A percentile compares a stretch with the other conserved stretches of the same genome.
Evolutionary conservation across 1,284 basidiomycete species (phyloP).

Genomic region (Leucoagaricus sp.): DNA sequence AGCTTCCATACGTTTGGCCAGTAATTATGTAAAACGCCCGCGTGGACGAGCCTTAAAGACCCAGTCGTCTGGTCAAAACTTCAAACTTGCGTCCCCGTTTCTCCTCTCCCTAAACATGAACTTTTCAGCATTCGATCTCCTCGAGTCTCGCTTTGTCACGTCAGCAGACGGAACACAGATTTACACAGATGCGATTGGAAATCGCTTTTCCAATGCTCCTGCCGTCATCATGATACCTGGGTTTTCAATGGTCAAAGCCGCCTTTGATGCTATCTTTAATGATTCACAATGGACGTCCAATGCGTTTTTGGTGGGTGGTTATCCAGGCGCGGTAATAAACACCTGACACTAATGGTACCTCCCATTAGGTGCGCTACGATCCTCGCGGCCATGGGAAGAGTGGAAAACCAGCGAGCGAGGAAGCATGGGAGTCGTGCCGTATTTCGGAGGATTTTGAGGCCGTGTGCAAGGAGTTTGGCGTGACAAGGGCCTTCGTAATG

Average conservation of each 20-base stretch:
- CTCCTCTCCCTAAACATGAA: background rate
- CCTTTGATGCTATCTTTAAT: slow-evolving; percentile 39
- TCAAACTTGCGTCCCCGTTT: background rate
- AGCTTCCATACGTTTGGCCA: too few species aligned
- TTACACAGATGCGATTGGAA: slow-evolving; percentile 40
- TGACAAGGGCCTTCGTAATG: slow-evolving; percentile 35
- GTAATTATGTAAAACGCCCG: too few species aligned
- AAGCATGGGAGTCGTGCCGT: slow-evolving; percentile 32
- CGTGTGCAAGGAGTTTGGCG: slow-evolving; percentile 27
- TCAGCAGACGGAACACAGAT: slow-evolving; percentile 34
- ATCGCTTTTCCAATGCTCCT: slow-evolving; percentile 32
- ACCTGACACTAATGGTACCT: background rate
- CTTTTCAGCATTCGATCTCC: background rate
- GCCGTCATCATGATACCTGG: slow-evolving; percentile 45
- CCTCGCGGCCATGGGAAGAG: slow-evolving; percentile 26
- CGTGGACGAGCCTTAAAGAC: too few species aligned
- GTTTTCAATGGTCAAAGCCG: slow-evolving; percentile 34
- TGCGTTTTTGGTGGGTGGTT: slow-evolving; percentile 34
- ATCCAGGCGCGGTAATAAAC: background rate
- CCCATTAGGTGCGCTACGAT: slow-evolving; percentile 24
- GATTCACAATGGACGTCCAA: slow-evolving; percentile 31
- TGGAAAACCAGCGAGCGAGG: slow-evolving; percentile 24
- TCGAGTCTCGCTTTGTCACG: slow-evolving; percentile 10
- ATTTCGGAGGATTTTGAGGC: slow-evolving; percentile 39
- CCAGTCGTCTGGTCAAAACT: background rate